Base-by-base conservation (phyloP, 2,329 filamentous ascomycete species). In the Alternaria solani region DNA sequence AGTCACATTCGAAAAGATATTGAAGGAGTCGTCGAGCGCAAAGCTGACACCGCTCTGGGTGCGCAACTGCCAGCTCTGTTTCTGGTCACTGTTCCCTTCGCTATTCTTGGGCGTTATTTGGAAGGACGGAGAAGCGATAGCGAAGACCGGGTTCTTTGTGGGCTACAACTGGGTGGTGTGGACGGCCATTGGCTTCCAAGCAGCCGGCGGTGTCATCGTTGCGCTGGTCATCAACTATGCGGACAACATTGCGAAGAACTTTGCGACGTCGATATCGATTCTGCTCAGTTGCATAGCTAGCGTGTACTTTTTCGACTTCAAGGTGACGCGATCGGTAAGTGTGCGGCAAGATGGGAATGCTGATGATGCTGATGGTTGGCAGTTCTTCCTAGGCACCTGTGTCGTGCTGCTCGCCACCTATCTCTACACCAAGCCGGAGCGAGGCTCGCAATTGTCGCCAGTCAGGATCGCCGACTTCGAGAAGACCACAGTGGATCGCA, bases 91-190 rank as follows among this genome's bases (percentile, higher is more conserved):
- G 1, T 94, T 97, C 70, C 93, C 94, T 0, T 91, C 94, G 1
- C 83, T 97, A 0, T 88, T 98, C 58, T 85, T 96, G 53, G 95
- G 94, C 1, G 90, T 98, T 6, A 81, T 96, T 3, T 91, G 92
- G 80, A 91, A 93, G 65, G 95, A 99, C 68, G 95, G 94, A 26
- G 87, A 89, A 62, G 89, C 91, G 41, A 93, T 99, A 65, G 86
- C 89, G 26, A 88, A 90, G 77, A 88, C 92, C 63, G 95, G 95
- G 12, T 96, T 98, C 79, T 98, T 99, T 69, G 90, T 91, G 58
- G 95, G 95, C 3, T 99, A 98, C 80, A 97, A 96, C 76, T 91
- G 88, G 84, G 85, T 94, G 20, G 94, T 98, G 3, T 97, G 94
- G 93, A 84, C 88, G 5, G 91, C 93, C 5, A 91, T 98, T 68